Percentiles rank a stretch among this genome's conserved stretches.
Evolutionary conservation across 352 stramenopile species (phyloP).

Genomic region (Pythium aristosporum): DNA sequence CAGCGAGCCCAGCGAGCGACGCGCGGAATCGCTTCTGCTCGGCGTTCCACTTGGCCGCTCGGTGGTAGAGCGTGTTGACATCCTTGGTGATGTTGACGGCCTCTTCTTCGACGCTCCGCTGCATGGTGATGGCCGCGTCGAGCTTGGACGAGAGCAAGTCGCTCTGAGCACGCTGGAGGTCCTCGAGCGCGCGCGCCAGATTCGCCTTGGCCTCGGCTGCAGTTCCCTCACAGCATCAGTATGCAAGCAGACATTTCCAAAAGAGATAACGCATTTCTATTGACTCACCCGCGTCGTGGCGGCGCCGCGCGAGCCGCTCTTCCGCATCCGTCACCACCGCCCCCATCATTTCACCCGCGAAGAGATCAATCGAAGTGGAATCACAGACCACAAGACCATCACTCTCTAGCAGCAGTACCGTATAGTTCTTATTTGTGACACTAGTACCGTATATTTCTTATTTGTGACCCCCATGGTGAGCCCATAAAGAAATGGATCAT

Average conservation of each 20-base stretch:
- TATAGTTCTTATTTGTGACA: background rate
- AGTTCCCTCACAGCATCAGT: background rate
- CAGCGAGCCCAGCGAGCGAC: slow-evolving; percentile 46
- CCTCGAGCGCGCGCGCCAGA: slow-evolving; percentile 28
- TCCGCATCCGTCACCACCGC: slow-evolving; percentile 21
- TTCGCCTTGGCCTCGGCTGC: slow-evolving; percentile 22
- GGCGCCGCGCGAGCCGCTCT: slow-evolving; percentile 22
- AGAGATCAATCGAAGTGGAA: background rate
- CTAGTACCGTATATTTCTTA: too few species aligned
- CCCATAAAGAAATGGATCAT: too few species aligned
- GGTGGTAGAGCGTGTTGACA: slow-evolving; percentile 56
- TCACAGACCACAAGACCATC: background rate
- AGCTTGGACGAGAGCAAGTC: slow-evolving; percentile 44
- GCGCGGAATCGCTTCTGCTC: slow-evolving; percentile 63
- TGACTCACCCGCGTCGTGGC: slow-evolving; percentile 19
- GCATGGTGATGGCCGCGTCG: slow-evolving; percentile 46
- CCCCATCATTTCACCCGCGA: slow-evolving; percentile 17
- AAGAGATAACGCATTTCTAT: background rate
- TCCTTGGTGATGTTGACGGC: slow-evolving; percentile 59
- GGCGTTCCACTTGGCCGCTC: slow-evolving; percentile 60
- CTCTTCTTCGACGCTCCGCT: slow-evolving; percentile 61
- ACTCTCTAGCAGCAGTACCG: background rate
- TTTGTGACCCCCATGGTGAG: too few species aligned
- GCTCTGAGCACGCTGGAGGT: slow-evolving; percentile 54
- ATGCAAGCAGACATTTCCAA: background rate